phyloP scores from a whole-genome alignment of 306 rosid species.

The Ochetophila trinervis region DNA sequence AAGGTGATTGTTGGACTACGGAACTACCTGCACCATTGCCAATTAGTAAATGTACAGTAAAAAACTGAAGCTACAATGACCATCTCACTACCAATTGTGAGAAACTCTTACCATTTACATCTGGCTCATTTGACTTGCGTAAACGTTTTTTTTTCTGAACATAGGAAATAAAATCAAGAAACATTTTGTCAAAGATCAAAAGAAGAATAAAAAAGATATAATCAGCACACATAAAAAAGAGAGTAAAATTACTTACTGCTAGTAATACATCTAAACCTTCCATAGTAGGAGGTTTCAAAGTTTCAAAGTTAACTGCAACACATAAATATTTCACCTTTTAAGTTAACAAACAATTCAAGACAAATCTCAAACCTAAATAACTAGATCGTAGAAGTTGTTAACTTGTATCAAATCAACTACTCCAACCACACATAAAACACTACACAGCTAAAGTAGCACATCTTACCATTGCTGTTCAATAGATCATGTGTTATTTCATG shows the following conservation, averaged over 20 bases:
- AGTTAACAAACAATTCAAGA: constrained; percentile 1
- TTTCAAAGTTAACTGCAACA: constrained; percentile 56
- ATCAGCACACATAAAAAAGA: background rate
- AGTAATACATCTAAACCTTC: constrained; percentile 61
- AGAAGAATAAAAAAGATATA: background rate
- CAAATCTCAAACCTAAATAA: background rate
- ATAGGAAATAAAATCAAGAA: constrained; percentile 20
- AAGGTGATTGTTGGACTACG: constrained; percentile 39
- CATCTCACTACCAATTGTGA: constrained; percentile 18
- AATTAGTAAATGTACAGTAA: constrained; percentile 16
- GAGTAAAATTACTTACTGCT: constrained; percentile 52
- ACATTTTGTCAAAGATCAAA: background rate
- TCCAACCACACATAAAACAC: constrained; percentile 1
- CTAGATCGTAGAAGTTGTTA: background rate
- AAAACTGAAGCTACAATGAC: constrained; percentile 10
- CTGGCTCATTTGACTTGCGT: constrained; percentile 40
- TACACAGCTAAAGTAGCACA: constrained; percentile 4
- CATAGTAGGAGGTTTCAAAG: constrained; percentile 63
- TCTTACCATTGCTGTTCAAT: constrained; percentile 41
- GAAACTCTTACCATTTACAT: constrained; percentile 43
- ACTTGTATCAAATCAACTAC: constrained; percentile 1
- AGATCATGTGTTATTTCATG: constrained; percentile 43
- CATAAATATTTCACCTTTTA: constrained; percentile 17
- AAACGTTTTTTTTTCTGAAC: constrained; percentile 61
- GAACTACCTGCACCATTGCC: constrained; percentile 45